Evolutionary conservation across 805 yeast species (phyloP), one percentile per base, ranked within the genome.

Genomic region (Sugiyamaella mastotermitis): DNA sequence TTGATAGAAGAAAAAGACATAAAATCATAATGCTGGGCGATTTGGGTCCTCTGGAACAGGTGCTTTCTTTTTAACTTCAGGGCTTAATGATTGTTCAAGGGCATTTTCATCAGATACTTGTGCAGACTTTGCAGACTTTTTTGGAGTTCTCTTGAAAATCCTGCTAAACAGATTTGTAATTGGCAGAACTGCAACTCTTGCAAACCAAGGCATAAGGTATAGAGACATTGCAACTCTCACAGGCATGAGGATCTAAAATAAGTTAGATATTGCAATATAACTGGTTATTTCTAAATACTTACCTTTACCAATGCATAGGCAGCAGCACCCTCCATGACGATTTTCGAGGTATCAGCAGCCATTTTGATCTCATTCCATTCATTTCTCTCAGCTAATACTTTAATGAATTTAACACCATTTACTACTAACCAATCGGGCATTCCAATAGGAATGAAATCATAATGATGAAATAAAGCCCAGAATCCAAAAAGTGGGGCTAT

Each of bases 301-400:
- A 66, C 50, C 50, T 83, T 83, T 9, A 82, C 85, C 3, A 79
- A 60, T 3, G 79, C 80, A 50, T 78, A 84, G 0, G 94, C 78
- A 18, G 81, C 69, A 0, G 88, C 87, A 7, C 94, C 94, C 46
- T 82, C 83, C 47, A 78, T 55, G 4, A 83, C 61, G 19, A 80
- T 54, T 35, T 65, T 64, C 33, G 80, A 65, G 45, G 77, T 75
- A 24, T 75, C 77, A 29, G 65, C 68, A 11, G 78, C 50, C 29
- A 68, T 59, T 48, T 60, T 20, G 41, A 55, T 26, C 20, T 42
- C 18, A 8, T 42, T 32, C 64, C 64, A 60, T 28, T 41, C 42
- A 37, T 60, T 53, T 17, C 58, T 46, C 21, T 53, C 56, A 3
- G 57, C 60, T 18, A 77, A 57, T 35, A 64, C 66, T 43, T 78